Base-by-base conservation (phyloP, 108 stramenopile species). In the Mayamaea pseudoterrestris region DNA sequence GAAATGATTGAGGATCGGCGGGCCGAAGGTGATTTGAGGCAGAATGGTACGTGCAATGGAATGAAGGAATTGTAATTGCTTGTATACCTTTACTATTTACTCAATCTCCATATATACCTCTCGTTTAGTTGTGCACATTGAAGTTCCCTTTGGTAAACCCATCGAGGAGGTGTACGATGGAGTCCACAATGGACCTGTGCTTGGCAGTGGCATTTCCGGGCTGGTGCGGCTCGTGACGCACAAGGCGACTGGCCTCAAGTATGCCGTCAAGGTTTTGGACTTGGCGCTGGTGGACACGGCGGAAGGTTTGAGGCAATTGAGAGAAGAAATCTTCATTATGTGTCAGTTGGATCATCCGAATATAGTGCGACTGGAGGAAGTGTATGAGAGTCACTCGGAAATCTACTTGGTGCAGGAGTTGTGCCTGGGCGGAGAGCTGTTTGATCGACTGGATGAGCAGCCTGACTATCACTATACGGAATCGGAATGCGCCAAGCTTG, bases 321-420 rank as follows among this genome's bases (percentile, higher is more conserved):
- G 76, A 20, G 76, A 85, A 28, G 88, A 90, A 63, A 68, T 93
- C 51, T 73, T 65, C 49, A 90, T 90, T 53, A 80, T 93, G 75
- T 78, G 83, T 54, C 80, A 89, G 58, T 48, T 86, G 47, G 92
- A 93, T 49, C 92, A 89, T 73, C 90, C 90, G 21, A 84, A 84
- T 40, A 76, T 92, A 48, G 78, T 92, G 2, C 63, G 78, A 0
- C 44, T 85, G 4, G 80, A 87, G 47, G 90, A 87, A 66, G 81
- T 84, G 22, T 84, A 86, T 51, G 83, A 85, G 42, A 63, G 60
- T 43, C 55, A 62, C 11, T 55, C 57, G 8, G 72, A 80, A 45
- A 83, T 90, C 24, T 90, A 76, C 53, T 51, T 90, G n/a, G 73
- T 90, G 14, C 72, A 78, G 55, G 78, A 90, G 41, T 35, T 80